Base-by-base conservation (phyloP, 2,329 filamentous ascomycete species). In the Aspergillus sp. region DNA sequence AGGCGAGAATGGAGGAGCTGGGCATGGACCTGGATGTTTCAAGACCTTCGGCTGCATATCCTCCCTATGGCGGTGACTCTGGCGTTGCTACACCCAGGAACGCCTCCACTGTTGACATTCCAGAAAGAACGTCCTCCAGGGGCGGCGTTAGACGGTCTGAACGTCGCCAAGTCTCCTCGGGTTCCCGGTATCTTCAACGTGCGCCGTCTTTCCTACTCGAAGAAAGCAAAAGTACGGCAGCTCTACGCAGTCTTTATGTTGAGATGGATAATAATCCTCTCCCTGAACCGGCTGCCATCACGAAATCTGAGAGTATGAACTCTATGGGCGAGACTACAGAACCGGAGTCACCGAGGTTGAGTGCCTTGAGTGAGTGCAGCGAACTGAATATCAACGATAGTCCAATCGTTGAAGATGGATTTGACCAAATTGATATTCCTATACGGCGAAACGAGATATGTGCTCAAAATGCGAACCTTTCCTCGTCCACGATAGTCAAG, bases 291-390 rank as follows among this genome's bases (percentile, higher is more conserved):
- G 39, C 39, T 5, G 19, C 64, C 15, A 58, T 73, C 17, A 73
- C 75, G 2, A 70, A 69, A 51, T 71, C 68, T 12, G 72, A 73
- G 37, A 77, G 74, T 51, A 64, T 70, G 39, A 65, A 74, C 42
- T 75, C 75, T 0, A 70, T 71, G 60, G 68, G 64, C 37, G 70
- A 74, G n/a, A 64, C 60, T 2, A 52, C 62, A 5, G 72, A 75
- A n/a, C 68, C 70, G 0, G 69, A 66, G 33, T 78, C 75, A 7
- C 76, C 76, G 2, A 68, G 77, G 49, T 65, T 78, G 8, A 79
- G 77, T 56, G 70, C 75, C 19, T 66, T 79, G 1, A 79, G 77
- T 49, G 77, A 79, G 63, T 78, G 76, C 61, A 78, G 76, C 53
- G 75, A 78, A 58, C 62, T 78, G 15, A 68, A 70, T 41, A 67